Base-by-base conservation (phyloP, 2,329 filamentous ascomycete genomes). In the Aspergillus fijiensis region DNA sequence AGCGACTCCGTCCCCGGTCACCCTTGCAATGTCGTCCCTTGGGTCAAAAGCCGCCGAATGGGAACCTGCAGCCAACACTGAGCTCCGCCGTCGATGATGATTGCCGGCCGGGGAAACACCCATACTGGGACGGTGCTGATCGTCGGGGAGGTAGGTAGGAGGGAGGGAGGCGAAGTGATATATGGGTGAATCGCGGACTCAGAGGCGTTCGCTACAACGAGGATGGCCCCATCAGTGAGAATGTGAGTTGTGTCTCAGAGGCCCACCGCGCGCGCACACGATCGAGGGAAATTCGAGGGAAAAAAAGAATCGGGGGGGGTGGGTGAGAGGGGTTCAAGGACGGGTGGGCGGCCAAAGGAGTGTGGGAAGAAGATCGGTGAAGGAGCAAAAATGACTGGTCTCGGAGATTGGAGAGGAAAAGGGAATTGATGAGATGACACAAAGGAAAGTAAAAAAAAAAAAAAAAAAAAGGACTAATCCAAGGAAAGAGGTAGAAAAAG, bases 61-160 rank as follows among this genome's bases (percentile, higher is more conserved):
- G 5, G 82, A 78, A 5, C 85, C 58, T 50, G 66, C 69, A 33
- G 74, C 72, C 55, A 76, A 65, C 52, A 74, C 67, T 51, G 74
- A 77, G 65, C 74, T 77, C 57, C 74, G 74, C 63, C 74, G 72
- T 60, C 74, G 72, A 63, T 77, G 74, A 59, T 76, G 74, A 58
- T 67, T 72, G 49, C 69, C 66, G 49, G 69, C 69, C 51, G 72
- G 64, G 29, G 72, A 68, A 56, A 74, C 63, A 55, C 72, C 73
- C 74, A 77, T 77, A 51, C 49, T 74, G 60, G 51, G 56, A 53
- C 49, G 31, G 42, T 51, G 51, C 45, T 21, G 39, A 51, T 27
- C 53, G 33, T 19, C n/a, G 53, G 33, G 19, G 45, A 39, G 50
- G 35, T 21, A 33, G 16, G 39, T 7, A 42, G 39, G 39, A 39